Percentiles rank a stretch among this genome's conserved stretches.
phyloP scores from a whole-genome alignment of 1,284 basidiomycete genomes.

The Moesziomyces globuligerus region DNA sequence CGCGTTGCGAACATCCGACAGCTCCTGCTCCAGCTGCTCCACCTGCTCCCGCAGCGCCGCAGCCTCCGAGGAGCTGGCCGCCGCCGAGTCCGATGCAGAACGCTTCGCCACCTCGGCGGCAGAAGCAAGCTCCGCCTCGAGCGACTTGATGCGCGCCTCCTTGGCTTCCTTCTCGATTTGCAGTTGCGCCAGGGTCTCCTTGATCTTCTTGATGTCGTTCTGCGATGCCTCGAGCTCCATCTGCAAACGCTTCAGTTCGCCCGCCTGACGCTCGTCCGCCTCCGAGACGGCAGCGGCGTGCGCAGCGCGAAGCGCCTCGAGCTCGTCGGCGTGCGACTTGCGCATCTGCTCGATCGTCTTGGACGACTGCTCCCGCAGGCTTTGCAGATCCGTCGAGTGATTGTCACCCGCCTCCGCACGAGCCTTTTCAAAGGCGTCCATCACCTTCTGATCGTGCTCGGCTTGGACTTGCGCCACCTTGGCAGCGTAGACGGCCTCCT shows the following conservation, averaged over 20 bases:
- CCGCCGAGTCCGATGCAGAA: slow-evolving; percentile 23
- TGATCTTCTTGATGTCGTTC: slow-evolving; percentile 44
- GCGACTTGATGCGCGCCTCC: slow-evolving; percentile 22
- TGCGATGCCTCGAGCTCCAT: slow-evolving; percentile 43
- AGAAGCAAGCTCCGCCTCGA: slow-evolving; percentile 32
- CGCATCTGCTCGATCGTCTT: slow-evolving; percentile 45
- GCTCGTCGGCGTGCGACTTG: slow-evolving; percentile 42
- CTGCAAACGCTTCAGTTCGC: slow-evolving; percentile 39
- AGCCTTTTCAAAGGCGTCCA: slow-evolving; percentile 50
- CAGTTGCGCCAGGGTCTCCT: slow-evolving; percentile 29
- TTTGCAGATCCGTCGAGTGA: slow-evolving; percentile 47
- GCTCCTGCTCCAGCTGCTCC: slow-evolving; percentile 36
- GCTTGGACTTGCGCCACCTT: slow-evolving; percentile 48
- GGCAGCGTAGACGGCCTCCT: slow-evolving; percentile 40
- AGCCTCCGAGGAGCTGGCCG: slow-evolving; percentile 31
- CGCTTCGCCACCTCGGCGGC: slow-evolving; percentile 36
- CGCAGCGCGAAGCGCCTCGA: slow-evolving; percentile 26
- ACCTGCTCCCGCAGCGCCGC: slow-evolving; percentile 28
- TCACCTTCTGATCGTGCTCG: slow-evolving; percentile 46
- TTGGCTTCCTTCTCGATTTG: slow-evolving; percentile 38
- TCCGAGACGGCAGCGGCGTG: slow-evolving; percentile 36
- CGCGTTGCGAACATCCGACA: slow-evolving; percentile 30
- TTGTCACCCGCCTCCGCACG: slow-evolving; percentile 47
- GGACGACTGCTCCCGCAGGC: slow-evolving; percentile 36
- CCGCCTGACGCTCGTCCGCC: slow-evolving; percentile 16